Base-by-base conservation (phyloP, 805 yeast species). In the Pachysolen tannophilus region DNA sequence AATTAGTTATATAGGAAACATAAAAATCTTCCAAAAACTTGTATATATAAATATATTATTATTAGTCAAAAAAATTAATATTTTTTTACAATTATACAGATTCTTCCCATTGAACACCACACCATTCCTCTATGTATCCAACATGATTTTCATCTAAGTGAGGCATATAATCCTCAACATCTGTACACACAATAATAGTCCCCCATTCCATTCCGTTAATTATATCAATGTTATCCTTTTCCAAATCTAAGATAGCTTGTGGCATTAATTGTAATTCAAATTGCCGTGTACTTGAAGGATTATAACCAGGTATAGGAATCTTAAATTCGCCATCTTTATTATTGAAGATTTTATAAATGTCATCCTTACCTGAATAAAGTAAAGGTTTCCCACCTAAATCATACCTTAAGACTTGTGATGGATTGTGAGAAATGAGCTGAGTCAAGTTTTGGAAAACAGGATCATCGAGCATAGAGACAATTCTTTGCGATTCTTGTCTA, bases 171-270 rank as follows among this genome's bases (percentile, higher is more conserved):
- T 45, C 47, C 39, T 46, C 37, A 45, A 57, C 23, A 49, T 53
- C 87, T 0, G 96, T 84, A 28, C 78, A 83, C 2, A 90, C 82
- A 18, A 85, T 61, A 20, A 92, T 82, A 0, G 97, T 83, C 2
- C 97, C 97, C 98, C 98, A 92, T 43, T 90, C 94, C 94, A 90
- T 90, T 9, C 97, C 97, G 24, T 75, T 75, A 28, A 69, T 47
- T 2, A 82, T 61, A 47, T 56, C 67, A 38, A 55, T 50, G 46
- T 60, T 49, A 55, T 60, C 56, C 28, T 64, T 65, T 52, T 90
- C 97, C 30, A 92, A 65, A 48, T 85, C 90, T 33, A 84, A 65
- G 35, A 92, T 90, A 35, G 87, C 75, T 53, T 85, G 85, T 2
- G 98, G 98, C 97, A 90, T 90, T 36, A 92, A 56, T 53, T 92